Evolutionary conservation across 202 grass and related monocot species (phyloP), one percentile per base, ranked within the genome.

Genomic region (Setaria italica): DNA sequence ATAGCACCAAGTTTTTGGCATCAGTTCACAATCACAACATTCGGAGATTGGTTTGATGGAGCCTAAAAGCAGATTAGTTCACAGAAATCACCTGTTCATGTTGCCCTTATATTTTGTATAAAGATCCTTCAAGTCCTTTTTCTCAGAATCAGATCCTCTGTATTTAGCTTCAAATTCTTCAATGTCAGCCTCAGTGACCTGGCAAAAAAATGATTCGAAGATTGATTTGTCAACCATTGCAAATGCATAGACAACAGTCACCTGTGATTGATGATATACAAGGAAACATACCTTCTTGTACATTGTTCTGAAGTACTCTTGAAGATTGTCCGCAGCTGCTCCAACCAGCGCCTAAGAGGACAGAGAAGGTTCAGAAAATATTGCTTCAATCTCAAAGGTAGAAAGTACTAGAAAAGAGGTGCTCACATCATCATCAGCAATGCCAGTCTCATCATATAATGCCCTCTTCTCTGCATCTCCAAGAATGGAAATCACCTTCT

Each of bases 401-500:
- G 50, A 67, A 87, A 76, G 19, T 48, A 39, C 42, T 34, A 74
- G 29, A 71, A 79, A 80, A 46, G 21, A 83, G 72, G 60, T 77
- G 76, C 86, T 87, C 90, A 99, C 94, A 89, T 97, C 94, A 77
- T 99, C 94, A 84, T 91, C 94, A 80, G 90, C 67, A 85, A 92
- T 92, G 62, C 97, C 97, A 80, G 94, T 99, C 72, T 89, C 84
- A 85, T 99, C 97, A 90, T 99, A 97, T 9, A 90, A 13, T 64
- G 87, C 83, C 59, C 94, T 94, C 90, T 94, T 99, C 37, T 99
- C 92, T 67, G 92, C 88, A 54, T 99, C 92, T 74, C 97, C 97
- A 89, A 99, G 94, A 80, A 99, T 96, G 59, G 94, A 88, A 90
- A 99, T 91, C 84, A 99, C 92, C 88, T 96, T 99, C 82, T 99